Evolutionary conservation across 2,329 filamentous ascomycete genomes (phyloP).

Genomic region (Trichoderma afroharzianum): DNA sequence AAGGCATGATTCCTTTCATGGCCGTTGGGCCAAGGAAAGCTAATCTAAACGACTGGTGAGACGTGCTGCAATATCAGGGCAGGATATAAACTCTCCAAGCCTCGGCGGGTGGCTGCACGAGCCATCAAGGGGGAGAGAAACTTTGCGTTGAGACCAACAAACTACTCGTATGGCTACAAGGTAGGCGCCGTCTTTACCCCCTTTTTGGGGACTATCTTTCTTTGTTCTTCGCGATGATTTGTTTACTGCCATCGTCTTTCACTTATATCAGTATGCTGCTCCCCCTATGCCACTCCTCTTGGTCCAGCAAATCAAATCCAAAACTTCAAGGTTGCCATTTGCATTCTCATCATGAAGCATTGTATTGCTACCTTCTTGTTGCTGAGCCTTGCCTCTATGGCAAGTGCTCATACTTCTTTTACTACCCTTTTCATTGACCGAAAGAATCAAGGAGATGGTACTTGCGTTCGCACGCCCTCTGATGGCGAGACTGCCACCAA

Average conservation of each 20-base stretch:
- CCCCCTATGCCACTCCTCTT: neutral
- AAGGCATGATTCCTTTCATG: neutral
- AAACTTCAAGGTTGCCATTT: neutral
- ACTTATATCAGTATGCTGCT: neutral
- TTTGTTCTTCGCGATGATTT: neutral
- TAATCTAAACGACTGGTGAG: neutral
- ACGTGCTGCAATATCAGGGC: neutral
- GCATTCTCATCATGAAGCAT: conserved; percentile 34
- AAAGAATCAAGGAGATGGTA: conserved; percentile 64
- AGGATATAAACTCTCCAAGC: neutral
- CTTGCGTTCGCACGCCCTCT: conserved; percentile 65
- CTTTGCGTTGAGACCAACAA: neutral
- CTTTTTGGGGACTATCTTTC: neutral
- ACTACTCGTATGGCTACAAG: neutral
- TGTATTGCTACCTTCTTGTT: conserved; percentile 24
- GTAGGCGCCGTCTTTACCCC: neutral
- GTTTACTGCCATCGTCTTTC: neutral
- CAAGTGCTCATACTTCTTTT: conserved; percentile 58
- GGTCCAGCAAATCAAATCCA: neutral
- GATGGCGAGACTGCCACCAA: conserved; percentile 49
- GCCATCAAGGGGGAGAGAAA: neutral
- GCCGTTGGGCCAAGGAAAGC: neutral
- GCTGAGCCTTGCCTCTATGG: conserved; percentile 37
- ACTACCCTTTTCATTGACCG: conserved; percentile 62
- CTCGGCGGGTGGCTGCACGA: neutral